Conservation (phyloP, 306 rosid genomes). For the Sphenostylis stenocarpa region DNA sequence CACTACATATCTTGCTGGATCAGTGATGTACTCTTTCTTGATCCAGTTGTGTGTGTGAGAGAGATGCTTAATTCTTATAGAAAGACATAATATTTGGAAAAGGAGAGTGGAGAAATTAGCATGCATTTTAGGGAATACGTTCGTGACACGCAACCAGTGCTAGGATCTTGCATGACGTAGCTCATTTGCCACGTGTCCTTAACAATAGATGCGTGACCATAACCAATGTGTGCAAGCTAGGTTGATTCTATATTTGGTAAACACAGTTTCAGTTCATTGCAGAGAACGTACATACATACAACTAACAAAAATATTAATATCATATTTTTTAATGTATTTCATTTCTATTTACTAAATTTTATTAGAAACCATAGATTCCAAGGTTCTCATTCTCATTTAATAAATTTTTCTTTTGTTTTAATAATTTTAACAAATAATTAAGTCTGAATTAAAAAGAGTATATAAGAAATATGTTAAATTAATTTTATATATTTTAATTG, state of each 20-base stretch:
- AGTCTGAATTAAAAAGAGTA: too few relatives aligned
- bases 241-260: constrained; percentile 5
- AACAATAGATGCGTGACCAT: neutral
- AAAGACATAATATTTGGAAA: neutral
- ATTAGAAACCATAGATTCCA: too few relatives aligned
- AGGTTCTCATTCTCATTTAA: too few relatives aligned
- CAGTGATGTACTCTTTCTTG: neutral
- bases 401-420: too few relatives aligned
- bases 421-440: too few relatives aligned
- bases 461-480: too few relatives aligned
- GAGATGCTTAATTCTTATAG: constrained; percentile 19
- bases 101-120: constrained; percentile 19
- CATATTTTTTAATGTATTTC: too few relatives aligned
- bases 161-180: constrained; percentile 46
- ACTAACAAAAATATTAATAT: too few relatives aligned
- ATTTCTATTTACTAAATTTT: too few relatives aligned
- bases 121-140: constrained; percentile 43
- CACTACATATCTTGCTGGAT: neutral
- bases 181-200: constrained; percentile 49
- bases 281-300: too few relatives aligned
- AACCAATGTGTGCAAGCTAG: constrained; percentile 19
- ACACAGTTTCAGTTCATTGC: neutral
- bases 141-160: constrained; percentile 47
- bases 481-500: too few relatives aligned
- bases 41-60: neutral